Base-by-base conservation (phyloP, 495 filamentous ascomycete species). In the Rhypophila decipiens region DNA sequence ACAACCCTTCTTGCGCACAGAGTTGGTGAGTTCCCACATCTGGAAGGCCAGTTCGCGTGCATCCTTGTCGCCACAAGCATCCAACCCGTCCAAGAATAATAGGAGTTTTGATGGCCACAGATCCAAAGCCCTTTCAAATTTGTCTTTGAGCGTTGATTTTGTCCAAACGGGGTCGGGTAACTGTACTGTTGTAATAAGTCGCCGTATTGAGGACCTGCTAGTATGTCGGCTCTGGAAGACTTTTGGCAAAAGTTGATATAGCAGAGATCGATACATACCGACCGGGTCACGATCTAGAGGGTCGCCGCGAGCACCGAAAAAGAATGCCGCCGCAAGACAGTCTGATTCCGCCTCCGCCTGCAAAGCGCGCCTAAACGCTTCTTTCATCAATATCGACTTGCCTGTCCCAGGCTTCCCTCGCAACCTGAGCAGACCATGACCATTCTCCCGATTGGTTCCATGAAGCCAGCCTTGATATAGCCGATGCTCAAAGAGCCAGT, bases 71-170 rank as follows among this genome's bases (percentile, higher is more conserved):
- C 60, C 50, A 33, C 69, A 65, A 45, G 70, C 68, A 50, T 72
- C 68, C 12, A 72, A 55, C 13, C 64, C 68, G 55, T 72, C 68
- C 38, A 72, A 51, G 35, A 70, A 63, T 33, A 64, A 44, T 7
- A 38, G 53, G 18, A 62, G 46, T 4, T 34, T 49, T n/a, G n/a
- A n/a, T n/a, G n/a, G n/a, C n/a, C n/a, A n/a, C 37, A 46, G 31
- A 51, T 41, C 41, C n/a, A n/a, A n/a, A 36, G 10, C 15, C n/a
- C n/a, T 12, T 17, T n/a, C 1, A 12, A 12, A 19, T 7, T 12
- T 2, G 18, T 15, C 22, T 2, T 24, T 4, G 5, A 33, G 4
- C 10, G 12, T 3, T 5, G 5, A 4, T 24, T 37, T 37, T 1
- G 17, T 17, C 43, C 38, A 17, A 8, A 20, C 5, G 2, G 10